A percentile compares a stretch with the other conserved stretches of the same genome.
These are phyloP conservation scores for Lactuca saligna DNA, from an alignment of 129 eudicot species.

Conservation along the genomic window DNA sequence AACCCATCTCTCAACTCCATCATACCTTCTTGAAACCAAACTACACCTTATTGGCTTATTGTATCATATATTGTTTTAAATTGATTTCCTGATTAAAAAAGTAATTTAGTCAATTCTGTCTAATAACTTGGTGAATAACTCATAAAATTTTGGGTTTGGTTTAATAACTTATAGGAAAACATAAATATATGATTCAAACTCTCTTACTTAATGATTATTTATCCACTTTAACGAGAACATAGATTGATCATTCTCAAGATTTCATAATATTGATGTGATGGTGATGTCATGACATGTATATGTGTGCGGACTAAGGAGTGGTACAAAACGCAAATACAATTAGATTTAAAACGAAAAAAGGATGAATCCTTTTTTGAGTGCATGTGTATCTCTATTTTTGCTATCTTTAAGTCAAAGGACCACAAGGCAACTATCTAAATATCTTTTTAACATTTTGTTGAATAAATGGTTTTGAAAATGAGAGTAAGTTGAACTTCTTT, in stretches of 20 bases:
- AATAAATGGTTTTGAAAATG: conserved; percentile 1
- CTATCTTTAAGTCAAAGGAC: conserved; percentile 11
- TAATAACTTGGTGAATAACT: background rate
- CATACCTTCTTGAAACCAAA: conserved; percentile 39
- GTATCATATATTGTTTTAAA: background rate
- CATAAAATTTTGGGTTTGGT: background rate
- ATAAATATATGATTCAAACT: background rate
- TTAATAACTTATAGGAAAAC: background rate
- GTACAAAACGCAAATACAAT: background rate
- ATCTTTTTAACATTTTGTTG: background rate
- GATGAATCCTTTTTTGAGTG: conserved; percentile 10
- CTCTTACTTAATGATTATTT: background rate
- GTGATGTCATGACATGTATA: conserved; percentile 19
- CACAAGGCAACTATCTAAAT: conserved; percentile 15
- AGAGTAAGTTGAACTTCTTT: background rate
- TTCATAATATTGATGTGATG: conserved; percentile 21
- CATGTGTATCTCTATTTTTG: conserved; percentile 22
- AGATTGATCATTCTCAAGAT: conserved; percentile 2
- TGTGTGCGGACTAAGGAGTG: background rate
- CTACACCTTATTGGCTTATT: background rate
- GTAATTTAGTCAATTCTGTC: background rate
- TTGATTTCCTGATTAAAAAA: background rate
- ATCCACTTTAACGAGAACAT: conserved; percentile 5
- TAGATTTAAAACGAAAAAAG: background rate
- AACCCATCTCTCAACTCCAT: conserved; percentile 60